Evolutionary conservation across 2,329 filamentous ascomycete species (phyloP).

Genomic region (Penicillium griseofulvum): DNA sequence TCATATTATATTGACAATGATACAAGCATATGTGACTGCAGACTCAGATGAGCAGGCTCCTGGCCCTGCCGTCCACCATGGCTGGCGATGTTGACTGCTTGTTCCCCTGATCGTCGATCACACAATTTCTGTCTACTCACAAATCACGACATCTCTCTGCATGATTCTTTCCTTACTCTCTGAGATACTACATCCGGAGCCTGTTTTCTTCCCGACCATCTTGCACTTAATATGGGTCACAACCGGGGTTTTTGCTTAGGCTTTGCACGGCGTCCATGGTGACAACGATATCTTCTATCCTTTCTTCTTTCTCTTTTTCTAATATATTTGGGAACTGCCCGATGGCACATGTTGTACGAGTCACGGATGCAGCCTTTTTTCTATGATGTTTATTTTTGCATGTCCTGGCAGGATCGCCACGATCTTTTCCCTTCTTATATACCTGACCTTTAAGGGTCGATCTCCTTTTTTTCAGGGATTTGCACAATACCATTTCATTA

Average conservation of each 20-base stretch:
- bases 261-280: conserved; percentile 11
- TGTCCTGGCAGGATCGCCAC: conserved; percentile 9
- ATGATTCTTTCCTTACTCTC: conserved; percentile 7
- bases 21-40: neutral
- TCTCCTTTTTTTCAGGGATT: neutral
- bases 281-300: conserved; percentile 4
- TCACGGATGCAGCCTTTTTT: conserved; percentile 8
- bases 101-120: conserved; percentile 3
- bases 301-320: conserved; percentile 2
- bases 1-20: neutral
- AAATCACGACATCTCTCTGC: conserved; percentile 3
- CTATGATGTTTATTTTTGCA: conserved; percentile 3
- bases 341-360: conserved; percentile 11
- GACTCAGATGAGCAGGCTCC: neutral
- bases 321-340: conserved; percentile 3
- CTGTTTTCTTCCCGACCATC: neutral
- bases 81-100: conserved; percentile 5
- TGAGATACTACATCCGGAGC: conserved; percentile 6
- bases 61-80: neutral
- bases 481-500: conserved; percentile 9
- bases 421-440: conserved; percentile 5
- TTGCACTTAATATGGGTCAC: conserved; percentile 6
- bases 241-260: neutral
- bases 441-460: conserved; percentile 1
- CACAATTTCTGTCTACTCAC: neutral